A percentile compares a stretch with the other conserved stretches of the same genome.
Evolutionary conservation across 441 rosid genomes (phyloP).

Genomic region (Iberis amara): DNA sequence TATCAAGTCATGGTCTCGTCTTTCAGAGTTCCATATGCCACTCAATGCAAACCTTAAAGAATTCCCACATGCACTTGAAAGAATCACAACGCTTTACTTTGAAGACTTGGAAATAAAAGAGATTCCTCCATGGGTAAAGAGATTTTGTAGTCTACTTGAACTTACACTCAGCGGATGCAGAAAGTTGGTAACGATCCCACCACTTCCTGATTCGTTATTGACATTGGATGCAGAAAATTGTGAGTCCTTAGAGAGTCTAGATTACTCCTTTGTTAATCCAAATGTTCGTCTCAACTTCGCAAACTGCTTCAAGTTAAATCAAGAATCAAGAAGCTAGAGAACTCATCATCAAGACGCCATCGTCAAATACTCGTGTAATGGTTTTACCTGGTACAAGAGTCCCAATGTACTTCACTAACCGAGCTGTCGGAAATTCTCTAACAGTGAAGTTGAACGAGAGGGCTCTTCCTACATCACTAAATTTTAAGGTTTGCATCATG

Average conservation of each 20-base stretch:
- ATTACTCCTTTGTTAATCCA: not conserved
- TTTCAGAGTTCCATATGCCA: too few species aligned
- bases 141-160: too few species aligned
- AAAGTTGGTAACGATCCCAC: not conserved
- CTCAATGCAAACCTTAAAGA: too few species aligned
- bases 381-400: slow-evolving; percentile 3
- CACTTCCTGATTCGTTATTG: not conserved
- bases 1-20: too few species aligned
- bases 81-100: too few species aligned
- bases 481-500: too few species aligned
- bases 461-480: too few species aligned
- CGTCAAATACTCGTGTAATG: not conserved
- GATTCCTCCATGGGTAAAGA: too few species aligned
- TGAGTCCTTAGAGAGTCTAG: not conserved
- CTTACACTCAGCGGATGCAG: not conserved
- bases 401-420: slow-evolving; percentile 1
- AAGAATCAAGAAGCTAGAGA: not conserved
- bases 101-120: too few species aligned
- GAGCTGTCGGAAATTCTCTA: not conserved
- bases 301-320: too few species aligned
- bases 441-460: not conserved
- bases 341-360: not conserved
- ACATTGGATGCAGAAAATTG: not conserved
- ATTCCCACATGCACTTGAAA: too few species aligned
- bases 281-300: too few species aligned